Evolutionary conservation across 768 basidiomycete genomes (phyloP), one percentile per base, ranked within the genome.

Genomic region (Termitomyces sp.): DNA sequence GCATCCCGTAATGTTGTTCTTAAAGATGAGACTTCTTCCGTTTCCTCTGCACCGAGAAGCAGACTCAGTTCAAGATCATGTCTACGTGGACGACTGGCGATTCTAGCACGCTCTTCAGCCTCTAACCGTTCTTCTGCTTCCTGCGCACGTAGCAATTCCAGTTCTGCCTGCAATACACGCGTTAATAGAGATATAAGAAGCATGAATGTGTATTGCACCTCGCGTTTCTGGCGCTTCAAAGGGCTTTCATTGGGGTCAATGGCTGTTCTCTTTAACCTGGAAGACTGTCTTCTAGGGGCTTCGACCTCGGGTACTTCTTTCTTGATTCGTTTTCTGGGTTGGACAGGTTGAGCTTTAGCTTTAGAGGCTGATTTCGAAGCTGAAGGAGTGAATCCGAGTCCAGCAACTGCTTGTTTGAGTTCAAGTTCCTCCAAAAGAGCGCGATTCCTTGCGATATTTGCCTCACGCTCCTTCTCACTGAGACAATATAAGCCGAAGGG

Each of bases 401-500:
- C 68, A 5, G 74, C 70, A 38, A 77, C 77, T 1, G 81, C 82
- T 61, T 80, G 80, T 63, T 81, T 79, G 33, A 90, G 75, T 17
- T 88, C 82, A 17, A 93, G 79, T 64, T 89, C 71, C 60, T 88
- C 84, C 38, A 94, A 75, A 9, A 92, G 74, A 3, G 82, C 85
- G 43, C 82, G 84, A 66, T 94, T 94, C 50, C 87, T 80, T 12
- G 87, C 89, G 45, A 93, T 91, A 63, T 91, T 93, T 9, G 83
- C 85, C 66, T 89, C 84, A 19, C 91, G 84, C 62, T 91, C 86
- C 21, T 79, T 72, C 71, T 91, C 91, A 67, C 78, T 78, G 50
- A 10, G 9, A 7, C 21, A 56, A n/a, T 19, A 23, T 11, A 46
- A 40, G 46, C 46, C 28, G n/a, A 43, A 44, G 40, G n/a, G 21